Evolutionary conservation across 306 rosid genomes (phyloP).

Genomic region (Rosa persica): DNA sequence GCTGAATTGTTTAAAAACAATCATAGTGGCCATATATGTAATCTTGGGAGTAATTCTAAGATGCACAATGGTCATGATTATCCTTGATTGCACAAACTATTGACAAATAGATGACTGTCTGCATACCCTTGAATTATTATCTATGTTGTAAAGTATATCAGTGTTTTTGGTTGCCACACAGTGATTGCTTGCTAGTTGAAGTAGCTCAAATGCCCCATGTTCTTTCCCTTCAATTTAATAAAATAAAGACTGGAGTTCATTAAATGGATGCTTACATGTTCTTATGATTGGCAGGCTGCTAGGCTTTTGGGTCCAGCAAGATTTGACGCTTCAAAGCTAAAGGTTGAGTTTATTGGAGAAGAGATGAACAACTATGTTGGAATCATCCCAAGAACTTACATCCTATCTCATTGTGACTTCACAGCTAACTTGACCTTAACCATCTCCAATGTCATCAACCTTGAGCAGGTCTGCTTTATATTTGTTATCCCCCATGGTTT

Average conservation of each 20-base stretch:
- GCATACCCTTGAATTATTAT: no score
- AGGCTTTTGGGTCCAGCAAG: conserved; percentile 80
- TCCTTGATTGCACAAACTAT: no score
- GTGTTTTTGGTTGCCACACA: neutral
- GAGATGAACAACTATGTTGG: conserved; percentile 50
- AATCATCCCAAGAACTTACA: conserved; percentile 87
- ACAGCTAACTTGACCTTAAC: conserved; percentile 92
- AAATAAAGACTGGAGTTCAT: neutral
- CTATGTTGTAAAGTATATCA: neutral
- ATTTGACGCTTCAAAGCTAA: conserved; percentile 83
- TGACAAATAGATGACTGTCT: no score
- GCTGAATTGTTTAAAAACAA: no score
- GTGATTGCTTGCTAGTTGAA: neutral
- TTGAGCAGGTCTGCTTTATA: conserved; percentile 67
- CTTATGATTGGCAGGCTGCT: conserved; percentile 50
- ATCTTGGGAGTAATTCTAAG: no score
- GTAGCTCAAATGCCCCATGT: neutral
- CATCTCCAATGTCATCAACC: conserved; percentile 86
- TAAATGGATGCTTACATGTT: neutral
- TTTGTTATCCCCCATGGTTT: neutral
- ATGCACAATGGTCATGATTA: no score
- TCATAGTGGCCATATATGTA: no score
- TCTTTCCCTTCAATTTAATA: neutral
- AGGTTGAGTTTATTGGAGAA: conserved; percentile 66
- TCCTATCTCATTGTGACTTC: conserved; percentile 91